Base-by-base conservation (phyloP, 1,139 yeast species). In the Ashbya aceris region DNA sequence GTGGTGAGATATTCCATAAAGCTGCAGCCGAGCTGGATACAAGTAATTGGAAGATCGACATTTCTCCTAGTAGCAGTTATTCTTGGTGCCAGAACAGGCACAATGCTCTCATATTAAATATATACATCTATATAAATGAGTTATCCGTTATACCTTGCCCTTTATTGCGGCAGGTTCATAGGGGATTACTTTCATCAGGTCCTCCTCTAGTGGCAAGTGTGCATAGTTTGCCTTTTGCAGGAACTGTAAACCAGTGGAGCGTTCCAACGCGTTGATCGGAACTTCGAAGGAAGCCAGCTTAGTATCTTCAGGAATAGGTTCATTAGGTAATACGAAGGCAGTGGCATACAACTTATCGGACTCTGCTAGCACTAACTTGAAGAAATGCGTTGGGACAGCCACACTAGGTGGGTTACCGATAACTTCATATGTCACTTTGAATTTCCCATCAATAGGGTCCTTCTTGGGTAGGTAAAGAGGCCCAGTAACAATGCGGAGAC, bases 361-460 rank as follows among this genome's bases (percentile, higher is more conserved):
- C 61, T 91, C 97, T 7, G 94, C 96, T 37, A 91, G 84, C 44
- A 93, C 68, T 46, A 91, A 68, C 64, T 91, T 93, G 73, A 81
- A 91, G 58, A 93, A 91, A 64, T 91, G 98, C 0, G 98, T 91
- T 12, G 99, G 98, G 8, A 91, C 99, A 0, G 98, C 97, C 43
- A 91, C 74, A 54, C 77, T 84, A 40, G 98, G 98, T 6, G 99
- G 99, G 52, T 86, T 83, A 2, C 99, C 99, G 61, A 91, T 86
- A 36, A 91, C 85, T 65, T 93, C 98, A 62, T 89, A 91, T 2
- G 75, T 69, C 12, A 91, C 95, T 50, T 84, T 71, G 64, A 69
- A 84, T 61, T 89, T 91, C 2, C 89, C 93, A 54, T 83, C 87
- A 36, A 67, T 74, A 1, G 79, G 75, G 49, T 77, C 75, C 46